These are phyloP conservation scores for Zangia roseola DNA, from an alignment of 768 basidiomycete genomes.

Conservation along the genomic window DNA sequence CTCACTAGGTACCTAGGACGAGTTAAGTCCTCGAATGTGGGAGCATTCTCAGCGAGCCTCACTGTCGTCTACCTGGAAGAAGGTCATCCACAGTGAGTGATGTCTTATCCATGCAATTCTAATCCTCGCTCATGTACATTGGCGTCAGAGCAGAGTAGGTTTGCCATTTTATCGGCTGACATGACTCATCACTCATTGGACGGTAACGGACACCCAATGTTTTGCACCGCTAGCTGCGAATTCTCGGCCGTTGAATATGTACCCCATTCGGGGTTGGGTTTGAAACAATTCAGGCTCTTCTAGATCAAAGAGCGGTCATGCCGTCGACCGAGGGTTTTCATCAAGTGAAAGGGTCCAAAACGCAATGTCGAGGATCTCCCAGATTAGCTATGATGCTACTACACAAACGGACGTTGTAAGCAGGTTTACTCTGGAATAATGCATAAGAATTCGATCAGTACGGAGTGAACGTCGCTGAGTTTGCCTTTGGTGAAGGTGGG, in stretches of 20 bases:
- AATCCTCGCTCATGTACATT: too few relatives aligned
- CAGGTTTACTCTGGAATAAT: constrained; percentile 59
- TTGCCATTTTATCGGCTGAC: too few relatives aligned
- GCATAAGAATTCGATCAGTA: constrained; percentile 51
- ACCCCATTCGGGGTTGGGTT: constrained; percentile 17
- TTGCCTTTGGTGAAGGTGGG: constrained; percentile 52
- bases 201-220: neutral
- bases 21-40: too few relatives aligned
- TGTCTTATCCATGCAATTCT: too few relatives aligned
- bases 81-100: too few relatives aligned
- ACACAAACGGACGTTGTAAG: constrained; percentile 37
- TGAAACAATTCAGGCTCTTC: too few relatives aligned
- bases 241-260: constrained; percentile 46
- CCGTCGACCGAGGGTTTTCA: constrained; percentile 51
- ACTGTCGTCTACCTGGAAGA: too few relatives aligned
- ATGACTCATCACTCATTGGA: too few relatives aligned
- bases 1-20: neutral
- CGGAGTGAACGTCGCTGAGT: constrained; percentile 52
- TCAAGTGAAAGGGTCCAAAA: constrained; percentile 57
- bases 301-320: constrained; percentile 61
- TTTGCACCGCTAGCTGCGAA: neutral
- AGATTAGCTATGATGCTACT: constrained; percentile 39
- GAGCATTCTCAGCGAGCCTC: too few relatives aligned
- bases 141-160: too few relatives aligned
- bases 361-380: constrained; percentile 46